phyloP scores from a whole-genome alignment of 495 filamentous ascomycete genomes.

The Daldinia caldariorum region DNA sequence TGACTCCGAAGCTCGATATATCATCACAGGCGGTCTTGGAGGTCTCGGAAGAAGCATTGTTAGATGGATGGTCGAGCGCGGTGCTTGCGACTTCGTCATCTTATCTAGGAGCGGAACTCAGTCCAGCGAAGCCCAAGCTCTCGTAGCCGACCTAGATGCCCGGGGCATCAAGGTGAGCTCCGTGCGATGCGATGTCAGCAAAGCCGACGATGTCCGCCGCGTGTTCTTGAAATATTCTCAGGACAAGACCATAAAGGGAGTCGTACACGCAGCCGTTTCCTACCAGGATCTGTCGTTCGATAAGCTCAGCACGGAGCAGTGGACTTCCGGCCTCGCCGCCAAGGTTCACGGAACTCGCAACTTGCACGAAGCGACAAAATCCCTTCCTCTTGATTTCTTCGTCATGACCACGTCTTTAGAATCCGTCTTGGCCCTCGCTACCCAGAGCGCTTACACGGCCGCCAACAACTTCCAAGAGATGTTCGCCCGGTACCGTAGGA shows the following conservation, averaged over 20 bases:
- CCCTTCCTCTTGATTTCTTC: slow-evolving; percentile 7
- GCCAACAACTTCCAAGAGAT: slow-evolving; percentile 13
- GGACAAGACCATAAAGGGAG: slow-evolving; percentile 8
- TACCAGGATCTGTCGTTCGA: slow-evolving; percentile 10
- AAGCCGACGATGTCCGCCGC: neutral
- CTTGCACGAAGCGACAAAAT: slow-evolving; percentile 5
- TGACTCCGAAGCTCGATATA: slow-evolving; percentile 54
- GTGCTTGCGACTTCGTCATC: slow-evolving; percentile 61
- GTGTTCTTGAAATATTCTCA: neutral
- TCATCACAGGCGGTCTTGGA: slow-evolving; percentile 64
- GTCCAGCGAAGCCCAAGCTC: slow-evolving; percentile 10
- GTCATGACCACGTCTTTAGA: slow-evolving; percentile 4
- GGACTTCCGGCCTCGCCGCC: neutral
- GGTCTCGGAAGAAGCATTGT: slow-evolving; percentile 64
- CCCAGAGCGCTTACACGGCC: slow-evolving; percentile 11
- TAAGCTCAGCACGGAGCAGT: slow-evolving; percentile 4
- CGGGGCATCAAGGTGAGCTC: neutral
- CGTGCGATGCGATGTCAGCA: slow-evolving; percentile 3
- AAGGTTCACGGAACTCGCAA: slow-evolving; percentile 9
- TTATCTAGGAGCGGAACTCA: slow-evolving; percentile 58
- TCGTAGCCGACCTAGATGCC: slow-evolving; percentile 16
- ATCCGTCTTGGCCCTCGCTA: slow-evolving; percentile 3
- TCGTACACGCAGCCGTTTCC: slow-evolving; percentile 11
- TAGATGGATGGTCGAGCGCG: slow-evolving; percentile 59
- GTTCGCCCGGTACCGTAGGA: slow-evolving; percentile 7